Conservation (phyloP, 2,329 filamentous ascomycete genomes). For the Triangularia verruculosa region DNA sequence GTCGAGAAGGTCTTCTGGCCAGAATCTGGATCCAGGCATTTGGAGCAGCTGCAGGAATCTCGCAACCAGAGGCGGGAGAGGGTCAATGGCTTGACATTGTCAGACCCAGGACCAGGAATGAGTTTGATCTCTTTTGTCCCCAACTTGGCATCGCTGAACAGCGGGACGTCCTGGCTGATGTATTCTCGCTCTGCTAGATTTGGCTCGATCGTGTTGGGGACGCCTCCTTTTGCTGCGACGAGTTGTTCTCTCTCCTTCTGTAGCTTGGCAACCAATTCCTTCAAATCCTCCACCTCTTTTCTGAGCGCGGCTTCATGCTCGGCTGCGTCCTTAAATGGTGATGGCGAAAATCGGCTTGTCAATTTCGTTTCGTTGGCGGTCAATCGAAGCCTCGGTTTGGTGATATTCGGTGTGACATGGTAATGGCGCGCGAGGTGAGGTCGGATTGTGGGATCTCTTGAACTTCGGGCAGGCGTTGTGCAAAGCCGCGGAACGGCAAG, state of each 20-base stretch:
- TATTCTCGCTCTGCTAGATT: neutral
- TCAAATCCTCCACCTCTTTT: neutral
- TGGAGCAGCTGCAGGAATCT: constrained; percentile 52
- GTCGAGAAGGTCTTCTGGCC: constrained; percentile 55
- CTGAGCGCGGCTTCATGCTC: neutral
- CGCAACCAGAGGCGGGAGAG: constrained; percentile 40
- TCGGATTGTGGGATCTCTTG: neutral
- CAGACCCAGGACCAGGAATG: neutral
- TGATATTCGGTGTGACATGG: neutral
- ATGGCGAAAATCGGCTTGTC: neutral
- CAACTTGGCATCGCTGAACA: neutral
- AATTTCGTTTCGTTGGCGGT: neutral
- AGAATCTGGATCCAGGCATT: constrained; percentile 55
- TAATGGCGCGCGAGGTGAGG: neutral
- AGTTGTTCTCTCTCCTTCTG: neutral
- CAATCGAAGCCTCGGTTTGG: neutral
- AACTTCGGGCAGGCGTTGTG: neutral
- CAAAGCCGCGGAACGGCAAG: neutral
- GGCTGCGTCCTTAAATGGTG: neutral
- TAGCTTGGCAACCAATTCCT: neutral
- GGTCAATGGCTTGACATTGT: neutral
- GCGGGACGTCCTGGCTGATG: neutral
- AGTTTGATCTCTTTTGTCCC: neutral
- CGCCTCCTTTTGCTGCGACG: neutral
- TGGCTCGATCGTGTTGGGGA: neutral